Base-by-base conservation (phyloP, 495 filamentous ascomycete genomes). In the Penicillium alfredii region DNA sequence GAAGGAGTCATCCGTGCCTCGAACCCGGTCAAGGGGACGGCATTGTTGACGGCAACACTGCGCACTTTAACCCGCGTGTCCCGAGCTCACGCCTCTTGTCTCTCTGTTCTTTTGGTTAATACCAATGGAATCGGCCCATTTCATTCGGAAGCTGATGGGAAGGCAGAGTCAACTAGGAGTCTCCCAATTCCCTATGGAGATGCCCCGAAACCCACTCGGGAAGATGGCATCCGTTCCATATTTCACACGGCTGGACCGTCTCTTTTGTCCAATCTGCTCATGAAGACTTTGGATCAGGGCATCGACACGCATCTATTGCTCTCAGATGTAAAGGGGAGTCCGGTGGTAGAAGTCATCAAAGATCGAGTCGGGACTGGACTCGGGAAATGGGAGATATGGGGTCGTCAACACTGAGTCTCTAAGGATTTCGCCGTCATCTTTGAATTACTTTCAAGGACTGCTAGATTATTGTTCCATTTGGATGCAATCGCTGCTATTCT, bases 301-400 rank as follows among this genome's bases (percentile, higher is more conserved):
- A 57, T 63, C 6, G 67, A 71, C 51, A 53, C 42, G 3, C 67
- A 71, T 51, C 38, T 71, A 3, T 40, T 71, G 10, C 25, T 66
- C 11, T 66, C 62, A n/a, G 53, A 35, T 17, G 38, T 51, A 9
- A 55, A 44, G 30, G 33, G 34, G 1, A 36, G 32, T 6, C 33
- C 29, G 13, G 55, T 68, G 8, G 53, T 65, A 1, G 67, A 71
- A 36, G 59, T 69, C 3, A 53, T 71, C 24, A 71, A 71, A 35
- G 65, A 68, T 45, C 55, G 67, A 4, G 38, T 47, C 4, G 65
- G 64, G 0, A 32, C 47, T 38, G 53, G 59, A 10, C 17, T 58
- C 9, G 65, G 67, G 10, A 65, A 56, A 49, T 69, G 63, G 64
- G 60, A 61, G 25, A 35, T 56, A 35, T 65, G 62, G 63, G 29